Base-by-base conservation (phyloP, 495 filamentous ascomycete genomes). In the Neurospora sp. region DNA sequence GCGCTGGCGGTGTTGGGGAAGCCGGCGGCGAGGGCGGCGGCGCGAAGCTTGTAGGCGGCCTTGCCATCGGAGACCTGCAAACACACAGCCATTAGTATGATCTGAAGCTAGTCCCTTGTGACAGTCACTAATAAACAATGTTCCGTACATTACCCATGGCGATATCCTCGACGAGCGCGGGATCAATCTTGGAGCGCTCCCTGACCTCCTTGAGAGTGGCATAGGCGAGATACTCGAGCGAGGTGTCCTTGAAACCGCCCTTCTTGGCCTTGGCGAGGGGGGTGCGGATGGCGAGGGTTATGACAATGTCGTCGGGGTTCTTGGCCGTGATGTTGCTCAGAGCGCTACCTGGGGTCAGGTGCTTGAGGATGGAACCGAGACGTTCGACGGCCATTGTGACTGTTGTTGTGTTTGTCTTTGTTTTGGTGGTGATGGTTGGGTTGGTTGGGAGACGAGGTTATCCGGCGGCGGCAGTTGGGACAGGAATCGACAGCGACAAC, bases 281-380 rank as follows among this genome's bases (percentile, higher is more conserved):
- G 9, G 93, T 94, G 39, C 93, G 90, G 76, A 94, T 83, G 8
- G 92, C 92, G 66, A 92, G 86, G 19, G 93, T 96, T 76, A 99
- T 96, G 75, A 99, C 96, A 21, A 98, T 87, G 87, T 99, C 96
- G 82, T 99, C 96, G 73, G 94, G 89, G 81, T 95, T 96, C 86
- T 98, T 95, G 73, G 92, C 90, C 28, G 93, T 96, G 82, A 94
- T 98, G 77, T 70, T 71, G 62, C 54, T 86, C 70, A 98, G 76
- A 73, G 90, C 88, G 73, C 85, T 90, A 72, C 84, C 85, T 21
- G 92, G 92, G 73, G 91, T 90, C 77, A 98, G 86, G 79, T 98
- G 95, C 84, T 89, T 94, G 79, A 97, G 86, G 75, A 98, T 92
- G 40, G 92, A 95, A 77, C 85, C 92, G 48, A 98, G 89, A 82